These are phyloP conservation scores for Globisporangium orthogonon DNA, from an alignment of 352 stramenopile species.

Conservation along the genomic window DNA sequence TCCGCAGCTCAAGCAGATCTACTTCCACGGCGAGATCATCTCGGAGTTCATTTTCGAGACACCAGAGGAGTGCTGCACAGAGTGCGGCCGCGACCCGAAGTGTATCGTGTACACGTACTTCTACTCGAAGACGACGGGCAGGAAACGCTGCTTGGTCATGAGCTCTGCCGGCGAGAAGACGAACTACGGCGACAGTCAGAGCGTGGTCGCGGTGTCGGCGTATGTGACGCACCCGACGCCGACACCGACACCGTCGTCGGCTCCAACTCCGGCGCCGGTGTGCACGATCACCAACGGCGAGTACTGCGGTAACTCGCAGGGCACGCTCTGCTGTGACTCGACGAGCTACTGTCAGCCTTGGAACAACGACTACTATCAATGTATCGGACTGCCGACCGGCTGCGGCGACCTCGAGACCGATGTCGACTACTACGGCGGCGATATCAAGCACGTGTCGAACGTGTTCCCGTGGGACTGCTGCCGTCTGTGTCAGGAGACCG, in stretches of 20 bases:
- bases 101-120: conserved; percentile 8
- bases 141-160: conserved; percentile 6
- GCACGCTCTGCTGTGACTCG: conserved; percentile 7
- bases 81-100: conserved; percentile 1
- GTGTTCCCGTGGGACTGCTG: conserved; percentile 8
- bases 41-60: conserved; percentile 3
- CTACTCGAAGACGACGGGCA: conserved; percentile 8
- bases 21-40: conserved; percentile 9
- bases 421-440: conserved; percentile 22
- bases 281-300: conserved; percentile 1
- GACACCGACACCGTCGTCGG: not conserved
- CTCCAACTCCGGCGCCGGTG: not conserved
- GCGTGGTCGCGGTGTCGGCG: conserved; percentile 2
- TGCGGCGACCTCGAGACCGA: conserved; percentile 18
- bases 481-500: conserved; percentile 1
- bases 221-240: conserved; percentile 2
- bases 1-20: conserved; percentile 9
- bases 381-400: conserved; percentile 9
- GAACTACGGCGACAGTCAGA: conserved; percentile 10
- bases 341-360: conserved; percentile 26
- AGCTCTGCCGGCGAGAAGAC: conserved; percentile 6
- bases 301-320: conserved; percentile 21
- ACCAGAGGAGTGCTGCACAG: conserved; percentile 6
- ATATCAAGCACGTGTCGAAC: conserved; percentile 11
- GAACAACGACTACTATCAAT: conserved; percentile 26